phyloP scores from a whole-genome alignment of 805 yeast genomes.

The Metschnikowia drakensbergensis region DNA sequence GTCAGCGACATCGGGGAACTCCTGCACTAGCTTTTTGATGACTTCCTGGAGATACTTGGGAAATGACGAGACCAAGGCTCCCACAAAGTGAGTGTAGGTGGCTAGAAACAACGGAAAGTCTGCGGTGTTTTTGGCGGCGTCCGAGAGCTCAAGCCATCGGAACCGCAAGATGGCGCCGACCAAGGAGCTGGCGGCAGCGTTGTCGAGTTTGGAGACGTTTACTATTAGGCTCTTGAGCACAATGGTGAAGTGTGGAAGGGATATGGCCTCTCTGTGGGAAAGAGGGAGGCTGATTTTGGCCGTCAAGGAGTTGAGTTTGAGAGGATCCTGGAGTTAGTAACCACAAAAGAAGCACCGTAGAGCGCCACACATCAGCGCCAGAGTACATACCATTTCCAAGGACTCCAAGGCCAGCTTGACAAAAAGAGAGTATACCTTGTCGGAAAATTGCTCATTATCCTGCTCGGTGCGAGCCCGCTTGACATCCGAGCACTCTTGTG shows the following conservation, averaged over 20 bases:
- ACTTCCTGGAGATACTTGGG: constrained; percentile 92
- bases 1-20: constrained; percentile 39
- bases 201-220: constrained; percentile 67
- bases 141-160: constrained; percentile 55
- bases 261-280: constrained; percentile 50
- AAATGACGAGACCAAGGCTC: constrained; percentile 74
- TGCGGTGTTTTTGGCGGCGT: constrained; percentile 13
- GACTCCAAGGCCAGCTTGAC: constrained; percentile 68
- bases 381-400: constrained; percentile 49
- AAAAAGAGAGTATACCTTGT: constrained; percentile 41
- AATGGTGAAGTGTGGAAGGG: constrained; percentile 48
- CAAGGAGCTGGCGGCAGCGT: constrained; percentile 47
- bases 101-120: constrained; percentile 36
- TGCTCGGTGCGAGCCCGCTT: constrained; percentile 19
- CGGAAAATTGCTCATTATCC: constrained; percentile 26
- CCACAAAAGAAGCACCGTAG: background rate
- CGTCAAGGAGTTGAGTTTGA: constrained; percentile 57
- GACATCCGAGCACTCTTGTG: constrained; percentile 17
- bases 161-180: constrained; percentile 61
- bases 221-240: constrained; percentile 57
- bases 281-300: constrained; percentile 54
- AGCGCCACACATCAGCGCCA: too few relatives aligned
- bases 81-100: constrained; percentile 65
- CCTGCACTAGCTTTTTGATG: constrained; percentile 61
- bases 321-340: constrained; percentile 35